Base-by-base conservation (phyloP, 371 early-diverging fungal genomes). In the Thermomucor indicae-seudaticae region DNA sequence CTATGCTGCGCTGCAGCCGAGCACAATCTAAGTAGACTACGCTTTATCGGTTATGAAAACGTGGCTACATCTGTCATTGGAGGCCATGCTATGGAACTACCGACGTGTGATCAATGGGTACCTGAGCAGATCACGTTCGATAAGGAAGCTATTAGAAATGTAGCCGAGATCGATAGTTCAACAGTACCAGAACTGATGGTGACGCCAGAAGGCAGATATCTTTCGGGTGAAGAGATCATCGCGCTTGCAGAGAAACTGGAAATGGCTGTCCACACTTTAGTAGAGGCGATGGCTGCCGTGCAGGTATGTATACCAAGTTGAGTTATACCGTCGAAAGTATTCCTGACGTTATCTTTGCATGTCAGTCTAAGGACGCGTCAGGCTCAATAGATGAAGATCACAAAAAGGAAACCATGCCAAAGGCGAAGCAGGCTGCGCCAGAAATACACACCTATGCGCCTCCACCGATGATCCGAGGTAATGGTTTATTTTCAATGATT, bases 161-260 rank as follows among this genome's bases (percentile, higher is more conserved):
- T 71, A 11, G 53, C 52, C 4, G 47, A 60, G 24, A 35, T 55
- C 2, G 49, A 43, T 4, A 40, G 58, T 28, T 34, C 49, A 2
- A 25, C 44, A 4, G 32, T 46, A 22, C 38, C 55, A 3, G 38
- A 60, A 4, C 14, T 52, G 1, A 47, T 35, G 19, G 31, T 43
- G 4, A 2, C 55, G 8, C 65, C 62, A 5, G 31, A 43, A 3
- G 46, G 43, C 2, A 25, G 57, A 3, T n/a, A 19, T 14, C 17
- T 72, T 1, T 57, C 66, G 4, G 66, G 68, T 14, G 20, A 29
- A 0, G 59, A 65, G 5, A 22, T 72, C 8, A 4, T 61, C 0
- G 2, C 23, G 7, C 43, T 72, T 1, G 58, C 72, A 0, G 46
- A 48, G 22, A 20, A 48, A 3, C 40, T 68, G 0, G 22, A 48